Base-by-base conservation (phyloP, 176 grass and related monocot genomes). In the Lolium perenne region DNA sequence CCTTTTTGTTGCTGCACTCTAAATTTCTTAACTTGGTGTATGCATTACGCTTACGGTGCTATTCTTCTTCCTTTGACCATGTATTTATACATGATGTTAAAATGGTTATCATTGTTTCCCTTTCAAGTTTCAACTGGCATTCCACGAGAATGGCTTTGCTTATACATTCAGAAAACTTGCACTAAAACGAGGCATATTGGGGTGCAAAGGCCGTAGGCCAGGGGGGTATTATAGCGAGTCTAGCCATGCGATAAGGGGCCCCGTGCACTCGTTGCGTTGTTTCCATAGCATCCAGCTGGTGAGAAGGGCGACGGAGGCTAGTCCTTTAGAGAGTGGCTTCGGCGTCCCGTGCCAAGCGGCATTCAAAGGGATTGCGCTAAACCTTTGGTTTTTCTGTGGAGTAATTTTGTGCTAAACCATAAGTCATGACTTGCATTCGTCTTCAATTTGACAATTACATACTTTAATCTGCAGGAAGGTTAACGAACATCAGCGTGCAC, bases 401-500 rank as follows among this genome's bases (percentile, higher is more conserved):
- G 55, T 71, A 43, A 35, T 71, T 40, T 63, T 32, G 17, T 77
- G 26, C 45, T 22, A 55, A 73, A 82, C 16, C 66, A 8, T 58
- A 76, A 22, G 17, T 71, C 3, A 40, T 41, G 2, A 6, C 2
- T 55, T 55, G 74, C 14, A n/a, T 38, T 14, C 6, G 11, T 23
- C 8, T 65, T 79, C 9, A 10, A 13, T 87, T 87, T 53, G 21
- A 74, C 35, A 21, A 60, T 20, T 10, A 41, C 8, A 18, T 60
- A 45, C 38, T 76, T 82, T 76, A 55, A 79, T 79, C 51, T 87
- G 57, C 72, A 98, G 96, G 84, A 90, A 84, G 46, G 96, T 98
- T 73, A 95, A 74, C 85, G 93, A 95, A 68, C 93, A 73, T 21
- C 96, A 98, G 47, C 90, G 88, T 63, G 75, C 38, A 82, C 79